Evolutionary conservation across 768 basidiomycete genomes (phyloP), one percentile per base, ranked within the genome.

Genomic region (Lactarius vividus): DNA sequence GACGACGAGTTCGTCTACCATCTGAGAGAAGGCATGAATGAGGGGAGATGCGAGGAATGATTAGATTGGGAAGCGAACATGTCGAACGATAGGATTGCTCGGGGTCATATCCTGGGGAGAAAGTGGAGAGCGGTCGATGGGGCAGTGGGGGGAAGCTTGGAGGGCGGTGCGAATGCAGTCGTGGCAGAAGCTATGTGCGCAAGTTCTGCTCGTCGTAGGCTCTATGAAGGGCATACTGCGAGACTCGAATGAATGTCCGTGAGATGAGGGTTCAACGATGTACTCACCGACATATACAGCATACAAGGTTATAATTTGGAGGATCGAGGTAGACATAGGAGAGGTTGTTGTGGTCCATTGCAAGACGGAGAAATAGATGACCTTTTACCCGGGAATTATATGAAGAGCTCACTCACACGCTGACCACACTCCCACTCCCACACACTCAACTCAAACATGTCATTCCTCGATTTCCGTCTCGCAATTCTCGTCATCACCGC

Each of bases 111-210:
- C 86, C n/a, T 77, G 77, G n/a, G 77, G 62, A 1, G 78, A 75
- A 37, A 96, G 79, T 0, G 85, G 80, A 16, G 85, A 88, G 26
- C 94, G 85, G 76, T 96, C 94, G 35, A 96, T 85, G 13, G 94
- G 94, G 74, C 94, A 96, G 67, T 88, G 86, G 0, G 82, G 79
- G 8, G 87, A 85, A 65, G 89, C 84, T 15, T 76, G 74, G 4
- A 96, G 81, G 0, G 94, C 90, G 58, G 81, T 79, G n/a, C 78
- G 71, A 66, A 95, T 91, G 72, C 94, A 96, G 35, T 85, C 87
- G n/a, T 77, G 76, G 74, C 94, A 96, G 75, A 96, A 96, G 0
- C 92, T 96, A 73, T 94, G 94, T 65, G 84, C 80, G 71, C 94
- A 96, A 9, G 88, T 85, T 46, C 77, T 82, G 0, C 91, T 88